Conservation (phyloP, 805 yeast genomes). For the Monosporozyma siamensis region DNA sequence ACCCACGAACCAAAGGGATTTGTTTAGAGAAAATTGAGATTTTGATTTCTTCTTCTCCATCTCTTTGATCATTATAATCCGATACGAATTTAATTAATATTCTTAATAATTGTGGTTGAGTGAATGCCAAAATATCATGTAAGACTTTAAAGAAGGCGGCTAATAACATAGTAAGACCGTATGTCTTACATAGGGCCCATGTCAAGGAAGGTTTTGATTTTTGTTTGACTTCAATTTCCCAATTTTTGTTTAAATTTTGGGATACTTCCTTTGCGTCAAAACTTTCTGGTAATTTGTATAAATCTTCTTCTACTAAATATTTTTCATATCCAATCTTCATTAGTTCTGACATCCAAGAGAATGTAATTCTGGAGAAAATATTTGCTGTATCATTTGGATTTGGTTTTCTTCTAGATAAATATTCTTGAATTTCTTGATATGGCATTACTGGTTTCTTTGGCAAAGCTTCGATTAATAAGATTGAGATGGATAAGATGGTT, state of each 20-base stretch:
- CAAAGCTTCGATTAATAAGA: constrained; percentile 31
- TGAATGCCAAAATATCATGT: constrained; percentile 74
- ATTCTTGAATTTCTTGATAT: constrained; percentile 33
- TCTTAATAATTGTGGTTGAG: constrained; percentile 79
- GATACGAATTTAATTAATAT: constrained; percentile 52
- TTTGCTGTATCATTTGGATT: constrained; percentile 41
- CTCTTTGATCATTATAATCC: constrained; percentile 34
- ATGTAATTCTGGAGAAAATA: constrained; percentile 66
- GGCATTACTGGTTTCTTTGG: constrained; percentile 35
- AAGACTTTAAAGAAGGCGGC: constrained; percentile 65
- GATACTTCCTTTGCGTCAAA: constrained; percentile 49
- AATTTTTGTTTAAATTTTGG: constrained; percentile 41
- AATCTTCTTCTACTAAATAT: constrained; percentile 46
- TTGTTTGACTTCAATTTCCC: constrained; percentile 53
- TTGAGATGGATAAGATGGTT: constrained; percentile 25
- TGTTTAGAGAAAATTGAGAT: too few species aligned
- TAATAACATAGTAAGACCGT: constrained; percentile 58
- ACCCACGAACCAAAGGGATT: constrained; percentile 62
- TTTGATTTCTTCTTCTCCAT: too few species aligned
- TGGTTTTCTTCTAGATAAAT: constrained; percentile 22
- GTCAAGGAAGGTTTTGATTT: constrained; percentile 39
- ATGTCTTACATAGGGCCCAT: constrained; percentile 55
- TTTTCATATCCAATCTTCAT: constrained; percentile 69
- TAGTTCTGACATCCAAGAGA: constrained; percentile 83
- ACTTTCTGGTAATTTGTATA: constrained; percentile 67